Base-by-base conservation (phyloP, 2,329 filamentous ascomycete genomes). In the Nigrospora osmanthi region DNA sequence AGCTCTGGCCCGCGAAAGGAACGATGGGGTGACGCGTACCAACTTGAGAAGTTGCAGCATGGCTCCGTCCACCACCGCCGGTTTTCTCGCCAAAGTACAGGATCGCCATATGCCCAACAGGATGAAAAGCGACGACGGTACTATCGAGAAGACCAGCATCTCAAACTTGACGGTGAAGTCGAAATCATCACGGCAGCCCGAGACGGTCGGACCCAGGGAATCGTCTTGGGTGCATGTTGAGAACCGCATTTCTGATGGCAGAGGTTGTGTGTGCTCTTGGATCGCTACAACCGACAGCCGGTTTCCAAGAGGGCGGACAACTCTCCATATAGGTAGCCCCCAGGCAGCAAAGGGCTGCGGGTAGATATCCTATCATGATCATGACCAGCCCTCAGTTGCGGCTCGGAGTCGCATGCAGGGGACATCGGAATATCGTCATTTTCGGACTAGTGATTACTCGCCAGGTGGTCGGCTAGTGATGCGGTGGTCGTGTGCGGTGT, bases 91-190 rank as follows among this genome's bases (percentile, higher is more conserved):
- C 9, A 73, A 49, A 2, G 61, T 51, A 1, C 60, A 43, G 1
- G 65, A 49, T 0, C 70, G 58, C 13, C 60, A 54, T 38, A 65
- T 31, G 0, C 65, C 62, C 2, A 63, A 42, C 0, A 61, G 49
- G 12, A 70, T 49, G 35, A 74, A 71, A 0, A 71, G 43, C 1
- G 61, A 51, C 0, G 65, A 55, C 0, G 72, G 72, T 3, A 70
- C 54, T 10, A 73, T 60, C 1, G 64, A 62, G n/a, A 76, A 61
- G 41, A 75, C 62, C 4, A 72, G 58, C 16, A 67, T 60, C 52
- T 75, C 72, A 44, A 77, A 75, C 28, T 61, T 63, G 41, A 75
- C 56, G 1, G 72, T 76, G 46, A 75, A 74, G 52, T 75, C 72
- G 44, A 76, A 76, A 46, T 71, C 65, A 42, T 58, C 64, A 11